Evolutionary conservation across 495 filamentous ascomycete species (phyloP).

Genomic region (Penicillium soppii): DNA sequence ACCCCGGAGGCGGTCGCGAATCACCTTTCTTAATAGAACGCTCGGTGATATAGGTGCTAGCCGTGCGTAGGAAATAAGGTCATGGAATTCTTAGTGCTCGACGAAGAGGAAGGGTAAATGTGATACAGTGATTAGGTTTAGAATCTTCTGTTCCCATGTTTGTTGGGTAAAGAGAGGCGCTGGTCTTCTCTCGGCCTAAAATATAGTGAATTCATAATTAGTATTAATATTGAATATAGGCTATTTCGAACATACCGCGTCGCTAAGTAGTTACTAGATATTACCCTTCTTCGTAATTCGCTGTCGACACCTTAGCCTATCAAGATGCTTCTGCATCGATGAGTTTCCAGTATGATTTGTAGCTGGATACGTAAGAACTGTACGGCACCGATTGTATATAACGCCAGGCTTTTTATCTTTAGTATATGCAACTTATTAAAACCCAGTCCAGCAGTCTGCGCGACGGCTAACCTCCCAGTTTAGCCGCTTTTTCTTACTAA

Average conservation of each 20-base stretch:
- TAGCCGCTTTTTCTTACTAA: neutral
- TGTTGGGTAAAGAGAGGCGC: neutral
- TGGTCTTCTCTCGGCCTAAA: neutral
- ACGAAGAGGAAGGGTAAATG: neutral
- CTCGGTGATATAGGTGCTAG: neutral
- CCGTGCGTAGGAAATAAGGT: neutral
- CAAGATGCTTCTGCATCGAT: constrained; percentile 2
- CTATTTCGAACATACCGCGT: neutral
- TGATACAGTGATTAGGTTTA: neutral
- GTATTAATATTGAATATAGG: neutral
- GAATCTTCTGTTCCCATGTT: neutral
- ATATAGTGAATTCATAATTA: neutral
- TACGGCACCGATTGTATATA: constrained; percentile 5
- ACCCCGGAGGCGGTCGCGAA: constrained; percentile 1
- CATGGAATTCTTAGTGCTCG: neutral
- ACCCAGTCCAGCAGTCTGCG: constrained; percentile 1
- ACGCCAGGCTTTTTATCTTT: constrained; percentile 5
- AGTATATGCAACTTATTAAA: constrained; percentile 6
- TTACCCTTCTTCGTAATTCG: neutral
- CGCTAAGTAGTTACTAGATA: neutral
- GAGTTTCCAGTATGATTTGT: neutral
- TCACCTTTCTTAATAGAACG: neutral
- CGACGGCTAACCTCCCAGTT: neutral
- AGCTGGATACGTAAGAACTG: constrained; percentile 5
- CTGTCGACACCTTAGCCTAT: neutral